Percentiles rank a stretch among this genome's conserved stretches.
Conservation (phyloP, 2,329 filamentous ascomycete genomes). For the Aspergillus pseudoterreus region DNA sequence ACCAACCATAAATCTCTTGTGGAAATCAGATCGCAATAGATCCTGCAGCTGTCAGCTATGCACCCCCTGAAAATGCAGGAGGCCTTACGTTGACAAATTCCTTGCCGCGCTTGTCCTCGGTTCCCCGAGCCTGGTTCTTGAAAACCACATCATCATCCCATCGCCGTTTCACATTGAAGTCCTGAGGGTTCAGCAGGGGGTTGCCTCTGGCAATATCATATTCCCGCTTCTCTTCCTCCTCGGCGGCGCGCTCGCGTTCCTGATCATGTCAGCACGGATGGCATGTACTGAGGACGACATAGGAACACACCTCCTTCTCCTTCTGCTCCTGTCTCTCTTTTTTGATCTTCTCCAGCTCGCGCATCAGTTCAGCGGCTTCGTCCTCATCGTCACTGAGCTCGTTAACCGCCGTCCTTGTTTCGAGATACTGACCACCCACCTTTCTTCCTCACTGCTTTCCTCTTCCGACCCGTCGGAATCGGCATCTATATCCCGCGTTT, state of each 20-base stretch:
- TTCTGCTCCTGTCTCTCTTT: slow-evolving; percentile 77
- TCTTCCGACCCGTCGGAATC: slow-evolving; percentile 64
- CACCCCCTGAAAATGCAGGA: slow-evolving; percentile 11
- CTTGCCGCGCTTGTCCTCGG: slow-evolving; percentile 86
- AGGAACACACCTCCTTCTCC: slow-evolving; percentile 60
- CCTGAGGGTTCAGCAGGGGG: slow-evolving; percentile 79
- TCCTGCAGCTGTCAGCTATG: slow-evolving; percentile 53
- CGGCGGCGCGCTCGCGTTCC: slow-evolving; percentile 75
- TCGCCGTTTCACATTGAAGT: slow-evolving; percentile 79
- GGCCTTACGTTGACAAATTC: slow-evolving; percentile 87
- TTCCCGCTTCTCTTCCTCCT: slow-evolving; percentile 79
- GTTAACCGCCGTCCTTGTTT: slow-evolving; percentile 21
- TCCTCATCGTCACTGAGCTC: slow-evolving; percentile 64
- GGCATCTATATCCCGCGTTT: slow-evolving; percentile 83
- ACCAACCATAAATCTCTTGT: slow-evolving; percentile 87
- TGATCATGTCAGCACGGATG: slow-evolving; percentile 24
- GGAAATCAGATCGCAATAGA: slow-evolving; percentile 89
- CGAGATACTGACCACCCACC: slow-evolving; percentile 28
- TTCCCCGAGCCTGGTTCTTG: slow-evolving; percentile 95
- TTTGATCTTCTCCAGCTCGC: slow-evolving; percentile 92
- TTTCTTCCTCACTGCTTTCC: slow-evolving; percentile 60
- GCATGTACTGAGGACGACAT: background rate
- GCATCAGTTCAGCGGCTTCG: slow-evolving; percentile 81
- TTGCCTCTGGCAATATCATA: slow-evolving; percentile 89
- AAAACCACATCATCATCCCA: slow-evolving; percentile 99